Evolutionary conservation across 1,284 basidiomycete genomes (phyloP).

Genomic region (Ustilago hordei): DNA sequence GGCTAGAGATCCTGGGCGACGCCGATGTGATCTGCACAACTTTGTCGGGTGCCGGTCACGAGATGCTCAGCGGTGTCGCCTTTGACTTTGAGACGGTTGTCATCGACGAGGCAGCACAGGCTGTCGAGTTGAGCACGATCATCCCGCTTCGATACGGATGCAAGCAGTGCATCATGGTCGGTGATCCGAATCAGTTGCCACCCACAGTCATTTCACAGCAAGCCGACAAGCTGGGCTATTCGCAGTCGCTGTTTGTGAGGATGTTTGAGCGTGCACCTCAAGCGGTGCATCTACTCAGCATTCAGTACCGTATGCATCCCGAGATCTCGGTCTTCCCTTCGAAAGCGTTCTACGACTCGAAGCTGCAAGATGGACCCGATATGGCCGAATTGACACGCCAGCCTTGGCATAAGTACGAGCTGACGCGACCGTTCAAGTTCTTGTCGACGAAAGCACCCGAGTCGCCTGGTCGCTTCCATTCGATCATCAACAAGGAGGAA

Average conservation of each 20-base stretch:
- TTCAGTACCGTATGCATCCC: conserved; percentile 99
- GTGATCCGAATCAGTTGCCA: conserved; percentile 96
- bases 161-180: conserved; percentile 90
- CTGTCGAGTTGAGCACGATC: conserved; percentile 93
- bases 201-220: conserved; percentile 93
- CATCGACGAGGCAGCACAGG: conserved; percentile 98
- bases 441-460: conserved; percentile 76
- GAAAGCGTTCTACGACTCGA: conserved; percentile 85
- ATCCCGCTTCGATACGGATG: conserved; percentile 93
- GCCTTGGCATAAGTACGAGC: conserved; percentile 83
- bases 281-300: conserved; percentile 90
- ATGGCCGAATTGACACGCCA: conserved; percentile 87
- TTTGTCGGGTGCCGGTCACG: conserved; percentile 86
- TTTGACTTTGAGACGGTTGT: conserved; percentile 95
- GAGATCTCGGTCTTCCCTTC: conserved; percentile 92
- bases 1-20: conserved; percentile 69
- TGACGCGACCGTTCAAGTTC: conserved; percentile 90
- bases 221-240: conserved; percentile 84
- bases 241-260: conserved; percentile 91
- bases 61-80: conserved; percentile 77
- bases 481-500: conserved; percentile 83
- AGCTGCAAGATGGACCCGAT: conserved; percentile 85
- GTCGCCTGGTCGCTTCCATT: conserved; percentile 74
- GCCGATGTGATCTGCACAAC: conserved; percentile 95
- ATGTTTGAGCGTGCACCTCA: conserved; percentile 83